These are phyloP conservation scores for Botrytis pseudocinerea DNA, from an alignment of 2,329 filamentous ascomycete species.

Conservation along the genomic window DNA sequence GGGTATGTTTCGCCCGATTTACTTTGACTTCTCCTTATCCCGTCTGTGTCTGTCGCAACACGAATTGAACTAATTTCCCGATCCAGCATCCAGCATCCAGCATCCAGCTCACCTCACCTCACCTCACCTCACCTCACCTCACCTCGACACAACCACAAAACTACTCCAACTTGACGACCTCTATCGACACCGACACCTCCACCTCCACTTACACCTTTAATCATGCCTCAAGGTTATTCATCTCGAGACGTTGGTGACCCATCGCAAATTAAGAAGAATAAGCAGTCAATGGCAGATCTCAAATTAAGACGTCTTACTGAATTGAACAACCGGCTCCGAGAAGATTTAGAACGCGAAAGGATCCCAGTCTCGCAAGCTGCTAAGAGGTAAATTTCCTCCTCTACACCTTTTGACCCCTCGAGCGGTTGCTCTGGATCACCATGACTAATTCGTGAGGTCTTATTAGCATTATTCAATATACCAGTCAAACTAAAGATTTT, in stretches of 20 bases:
- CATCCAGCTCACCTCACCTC: background rate
- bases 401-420: background rate
- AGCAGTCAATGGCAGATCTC: conserved; percentile 98
- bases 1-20: conserved; percentile 8
- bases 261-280: conserved; percentile 81
- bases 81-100: background rate
- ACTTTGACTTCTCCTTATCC: conserved; percentile 15
- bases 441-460: conserved; percentile 23
- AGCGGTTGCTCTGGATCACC: background rate
- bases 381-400: conserved; percentile 63
- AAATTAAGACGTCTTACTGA: conserved; percentile 96
- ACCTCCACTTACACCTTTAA: conserved; percentile 19
- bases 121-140: background rate
- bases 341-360: conserved; percentile 91
- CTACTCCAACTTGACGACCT: background rate
- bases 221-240: conserved; percentile 64
- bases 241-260: conserved; percentile 67
- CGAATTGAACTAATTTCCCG: conserved; percentile 18
- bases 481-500: conserved; percentile 96
- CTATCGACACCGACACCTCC: background rate
- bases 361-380: conserved; percentile 95
- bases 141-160: background rate
- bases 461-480: conserved; percentile 90
- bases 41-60: conserved; percentile 9
- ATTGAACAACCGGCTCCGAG: conserved; percentile 91